Percentiles rank a stretch among this genome's conserved stretches.
phyloP scores from a whole-genome alignment of 345 rosid genomes.

The Moricandia moricandioides region DNA sequence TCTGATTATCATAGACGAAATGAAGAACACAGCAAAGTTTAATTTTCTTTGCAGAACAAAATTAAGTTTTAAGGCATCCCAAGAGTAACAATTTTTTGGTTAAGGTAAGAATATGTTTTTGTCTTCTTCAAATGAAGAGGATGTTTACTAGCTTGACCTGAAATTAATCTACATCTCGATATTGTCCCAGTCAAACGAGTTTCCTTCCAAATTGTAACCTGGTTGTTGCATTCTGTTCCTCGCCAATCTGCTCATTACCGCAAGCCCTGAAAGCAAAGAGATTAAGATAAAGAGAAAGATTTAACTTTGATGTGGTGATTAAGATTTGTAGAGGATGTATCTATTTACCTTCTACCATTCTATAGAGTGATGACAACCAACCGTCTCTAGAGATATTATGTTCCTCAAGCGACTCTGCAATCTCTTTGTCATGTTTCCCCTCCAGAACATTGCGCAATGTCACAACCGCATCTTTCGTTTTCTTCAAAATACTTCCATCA shows the following conservation, averaged over 20 bases:
- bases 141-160: slow-evolving; percentile 20
- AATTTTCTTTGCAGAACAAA: slow-evolving; percentile 17
- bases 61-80: background rate
- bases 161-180: slow-evolving; percentile 42
- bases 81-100: slow-evolving; percentile 8
- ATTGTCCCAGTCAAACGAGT: slow-evolving; percentile 57
- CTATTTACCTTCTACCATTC: slow-evolving; percentile 74
- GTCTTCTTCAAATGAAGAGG: background rate
- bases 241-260: slow-evolving; percentile 70
- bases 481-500: slow-evolving; percentile 57
- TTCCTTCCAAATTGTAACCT: slow-evolving; percentile 43
- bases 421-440: slow-evolving; percentile 68
- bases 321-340: background rate
- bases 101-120: slow-evolving; percentile 17
- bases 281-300: background rate
- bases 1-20: background rate
- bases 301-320: slow-evolving; percentile 3
- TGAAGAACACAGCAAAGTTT: slow-evolving; percentile 8
- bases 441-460: slow-evolving; percentile 71
- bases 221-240: slow-evolving; percentile 51
- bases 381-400: slow-evolving; percentile 56
- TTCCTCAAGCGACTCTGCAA: slow-evolving; percentile 51
- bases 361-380: slow-evolving; percentile 89
- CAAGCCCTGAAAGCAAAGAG: slow-evolving; percentile 48
- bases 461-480: slow-evolving; percentile 76